Percentiles rank a stretch among this genome's conserved stretches.
Evolutionary conservation across 106 monocot species (phyloP).

Genomic region (Posidonia australis): DNA sequence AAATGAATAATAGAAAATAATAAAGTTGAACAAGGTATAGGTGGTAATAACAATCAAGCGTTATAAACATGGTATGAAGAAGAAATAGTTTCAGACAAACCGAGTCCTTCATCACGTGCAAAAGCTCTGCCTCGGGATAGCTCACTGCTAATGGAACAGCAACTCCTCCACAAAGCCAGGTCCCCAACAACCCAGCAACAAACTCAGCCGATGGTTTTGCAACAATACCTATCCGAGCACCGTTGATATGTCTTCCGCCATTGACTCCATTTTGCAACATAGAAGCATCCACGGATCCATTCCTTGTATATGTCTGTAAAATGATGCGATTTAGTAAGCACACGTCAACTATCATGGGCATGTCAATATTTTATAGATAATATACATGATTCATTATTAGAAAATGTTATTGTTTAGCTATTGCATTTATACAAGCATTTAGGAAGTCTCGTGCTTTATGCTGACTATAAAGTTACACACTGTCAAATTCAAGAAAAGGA

Average conservation of each 20-base stretch:
- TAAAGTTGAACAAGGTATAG: neutral
- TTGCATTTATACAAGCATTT: neutral
- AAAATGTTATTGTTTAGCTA: too few relatives aligned
- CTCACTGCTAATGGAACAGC: constrained; percentile 94
- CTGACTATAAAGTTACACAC: too few relatives aligned
- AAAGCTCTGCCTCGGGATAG: constrained; percentile 84
- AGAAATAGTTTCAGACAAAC: constrained; percentile 6
- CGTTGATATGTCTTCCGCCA: constrained; percentile 31
- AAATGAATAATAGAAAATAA: neutral
- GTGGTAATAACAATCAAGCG: neutral
- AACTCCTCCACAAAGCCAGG: constrained; percentile 94
- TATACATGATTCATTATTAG: too few relatives aligned
- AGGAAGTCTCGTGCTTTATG: too few relatives aligned
- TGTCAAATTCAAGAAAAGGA: too few relatives aligned
- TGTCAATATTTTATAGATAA: neutral
- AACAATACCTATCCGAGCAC: constrained; percentile 77
- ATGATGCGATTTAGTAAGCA: constrained; percentile 1
- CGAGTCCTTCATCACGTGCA: constrained; percentile 94
- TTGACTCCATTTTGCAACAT: constrained; percentile 13
- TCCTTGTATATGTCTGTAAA: constrained; percentile 5
- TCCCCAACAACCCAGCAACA: constrained; percentile 80
- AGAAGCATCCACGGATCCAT: constrained; percentile 4
- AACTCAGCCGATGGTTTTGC: constrained; percentile 96
- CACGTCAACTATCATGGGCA: neutral
- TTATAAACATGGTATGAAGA: neutral